Percentiles rank a stretch among this genome's conserved stretches.
Evolutionary conservation across 441 rosid genomes (phyloP).

Genomic region (Aleurites moluccanus): DNA sequence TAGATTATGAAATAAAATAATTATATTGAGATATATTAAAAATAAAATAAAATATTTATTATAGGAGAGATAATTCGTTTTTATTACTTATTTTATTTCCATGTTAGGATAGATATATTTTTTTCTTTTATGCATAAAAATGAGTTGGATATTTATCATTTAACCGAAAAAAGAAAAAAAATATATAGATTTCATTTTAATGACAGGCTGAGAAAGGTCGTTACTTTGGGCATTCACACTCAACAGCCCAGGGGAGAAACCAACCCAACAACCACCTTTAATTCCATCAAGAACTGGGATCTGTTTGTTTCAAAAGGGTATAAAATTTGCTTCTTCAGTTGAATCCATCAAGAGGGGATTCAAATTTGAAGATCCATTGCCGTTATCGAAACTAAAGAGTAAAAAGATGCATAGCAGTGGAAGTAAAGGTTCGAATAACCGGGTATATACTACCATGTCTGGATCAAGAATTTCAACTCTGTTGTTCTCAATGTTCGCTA

Average conservation of each 20-base stretch:
- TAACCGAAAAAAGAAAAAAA: neutral
- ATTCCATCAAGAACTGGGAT: neutral
- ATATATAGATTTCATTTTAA: neutral
- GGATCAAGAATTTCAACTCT: conserved; percentile 57
- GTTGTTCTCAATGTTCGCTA: conserved; percentile 69
- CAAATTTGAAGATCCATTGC: conserved; percentile 16
- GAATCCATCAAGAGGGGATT: neutral
- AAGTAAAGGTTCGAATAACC: conserved; percentile 22
- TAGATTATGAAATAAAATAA: no score
- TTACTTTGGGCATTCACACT: no score
- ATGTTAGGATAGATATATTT: no score
- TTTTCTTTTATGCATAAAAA: no score
- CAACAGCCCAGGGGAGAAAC: no score
- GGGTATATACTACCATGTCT: conserved; percentile 7
- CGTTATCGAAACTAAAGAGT: conserved; percentile 2
- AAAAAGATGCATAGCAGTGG: conserved; percentile 5
- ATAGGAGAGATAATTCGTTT: no score
- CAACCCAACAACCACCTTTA: neutral
- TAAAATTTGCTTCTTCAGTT: neutral
- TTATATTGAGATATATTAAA: no score
- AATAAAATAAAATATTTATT: no score
- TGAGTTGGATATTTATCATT: conserved; percentile 2
- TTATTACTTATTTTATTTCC: no score
- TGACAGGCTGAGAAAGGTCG: no score
- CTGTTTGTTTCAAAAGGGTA: neutral